These are phyloP conservation scores for Pseudopithomyces maydicus DNA, from an alignment of 2,329 filamentous ascomycete species.

Conservation along the genomic window DNA sequence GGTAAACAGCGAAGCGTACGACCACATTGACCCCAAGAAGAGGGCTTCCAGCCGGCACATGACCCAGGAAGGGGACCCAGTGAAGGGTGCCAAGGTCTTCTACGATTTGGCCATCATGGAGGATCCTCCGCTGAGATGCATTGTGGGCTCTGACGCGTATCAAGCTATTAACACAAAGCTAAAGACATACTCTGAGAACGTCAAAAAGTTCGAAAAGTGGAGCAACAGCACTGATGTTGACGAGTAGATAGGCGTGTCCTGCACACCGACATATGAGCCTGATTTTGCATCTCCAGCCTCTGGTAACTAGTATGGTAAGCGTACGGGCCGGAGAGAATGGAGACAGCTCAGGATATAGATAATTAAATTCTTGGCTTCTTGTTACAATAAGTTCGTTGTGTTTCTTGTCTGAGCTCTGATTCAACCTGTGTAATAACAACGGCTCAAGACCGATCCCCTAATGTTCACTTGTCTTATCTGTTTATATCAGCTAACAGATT, in stretches of 20 bases:
- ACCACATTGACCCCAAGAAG: slow-evolving; percentile 53
- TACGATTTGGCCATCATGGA: slow-evolving; percentile 60
- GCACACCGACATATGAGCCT: too few species aligned
- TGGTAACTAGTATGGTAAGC: too few species aligned
- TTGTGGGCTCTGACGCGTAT: slow-evolving; percentile 61
- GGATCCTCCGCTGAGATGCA: slow-evolving; percentile 58
- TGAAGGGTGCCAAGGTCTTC: slow-evolving; percentile 57
- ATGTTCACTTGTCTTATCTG: too few species aligned
- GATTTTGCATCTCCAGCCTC: background rate
- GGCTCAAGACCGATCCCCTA: too few species aligned
- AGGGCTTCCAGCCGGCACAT: slow-evolving; percentile 48
- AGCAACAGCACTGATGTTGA: slow-evolving; percentile 56
- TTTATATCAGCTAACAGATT: too few species aligned
- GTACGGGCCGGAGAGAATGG: too few species aligned
- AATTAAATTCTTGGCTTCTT: too few species aligned
- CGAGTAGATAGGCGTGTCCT: slow-evolving; percentile 28
- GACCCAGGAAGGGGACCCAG: slow-evolving; percentile 56
- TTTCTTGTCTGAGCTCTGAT: too few species aligned
- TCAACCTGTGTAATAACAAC: background rate
- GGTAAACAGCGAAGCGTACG: slow-evolving; percentile 52
- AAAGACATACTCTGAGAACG: slow-evolving; percentile 54
- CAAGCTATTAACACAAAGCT: slow-evolving; percentile 56
- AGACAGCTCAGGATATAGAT: too few species aligned
- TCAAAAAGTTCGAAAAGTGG: slow-evolving; percentile 57
- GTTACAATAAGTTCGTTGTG: too few species aligned